These are phyloP conservation scores for Trichoderma sp. DNA, from an alignment of 2,329 filamentous ascomycete genomes.

Conservation along the genomic window DNA sequence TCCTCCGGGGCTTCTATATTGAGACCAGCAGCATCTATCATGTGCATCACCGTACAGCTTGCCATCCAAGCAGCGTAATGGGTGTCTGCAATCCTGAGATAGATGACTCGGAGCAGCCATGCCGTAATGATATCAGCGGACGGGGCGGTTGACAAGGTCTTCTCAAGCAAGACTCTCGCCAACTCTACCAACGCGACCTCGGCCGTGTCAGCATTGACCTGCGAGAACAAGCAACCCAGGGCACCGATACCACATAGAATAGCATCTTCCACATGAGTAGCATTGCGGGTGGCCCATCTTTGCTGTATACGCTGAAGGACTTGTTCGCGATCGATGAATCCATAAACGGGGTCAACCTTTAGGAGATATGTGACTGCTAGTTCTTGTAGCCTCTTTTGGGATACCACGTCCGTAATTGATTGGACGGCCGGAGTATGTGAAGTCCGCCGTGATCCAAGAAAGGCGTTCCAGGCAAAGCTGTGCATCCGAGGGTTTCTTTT, in stretches of 20 bases:
- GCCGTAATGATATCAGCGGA: background rate
- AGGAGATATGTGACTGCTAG: background rate
- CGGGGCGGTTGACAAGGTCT: background rate
- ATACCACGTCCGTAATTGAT: background rate
- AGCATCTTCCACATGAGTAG: background rate
- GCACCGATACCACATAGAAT: background rate
- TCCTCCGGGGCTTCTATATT: background rate
- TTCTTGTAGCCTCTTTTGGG: background rate
- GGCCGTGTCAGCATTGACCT: background rate
- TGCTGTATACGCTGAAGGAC: background rate
- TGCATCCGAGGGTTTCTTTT: conserved; percentile 2
- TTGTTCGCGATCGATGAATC: background rate
- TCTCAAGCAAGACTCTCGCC: background rate
- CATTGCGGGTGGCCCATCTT: background rate
- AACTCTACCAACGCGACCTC: background rate
- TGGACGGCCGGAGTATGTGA: background rate
- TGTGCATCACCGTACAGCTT: conserved; percentile 8
- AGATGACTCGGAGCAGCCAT: background rate
- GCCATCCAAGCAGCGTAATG: conserved; percentile 12
- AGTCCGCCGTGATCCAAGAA: background rate
- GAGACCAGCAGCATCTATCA: conserved; percentile 4
- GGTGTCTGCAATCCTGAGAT: background rate
- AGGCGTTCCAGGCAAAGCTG: conserved; percentile 11
- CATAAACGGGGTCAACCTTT: background rate
- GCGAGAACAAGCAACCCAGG: conserved; percentile 1